Base-by-base conservation (phyloP, 1,139 yeast genomes). In the Kurtzmaniella natalensis region DNA sequence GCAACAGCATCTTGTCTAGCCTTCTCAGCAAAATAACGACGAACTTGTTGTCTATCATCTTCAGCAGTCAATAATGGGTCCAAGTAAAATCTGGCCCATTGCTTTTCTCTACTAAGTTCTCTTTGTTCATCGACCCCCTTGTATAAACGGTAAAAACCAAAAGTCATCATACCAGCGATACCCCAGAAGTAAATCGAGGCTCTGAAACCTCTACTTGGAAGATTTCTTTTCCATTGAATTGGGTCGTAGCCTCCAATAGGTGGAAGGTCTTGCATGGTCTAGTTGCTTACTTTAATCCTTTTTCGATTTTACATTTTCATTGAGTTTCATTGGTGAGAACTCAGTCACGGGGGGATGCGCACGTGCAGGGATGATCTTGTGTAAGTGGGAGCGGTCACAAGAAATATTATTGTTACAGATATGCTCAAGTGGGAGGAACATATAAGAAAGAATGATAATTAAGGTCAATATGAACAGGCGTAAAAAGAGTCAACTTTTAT, bases 161-260 rank as follows among this genome's bases (percentile, higher is more conserved):
- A 83, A 4, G 78, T 69, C 60, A 83, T 75, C 55, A 79, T 51
- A 7, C 78, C 85, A 23, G 76, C 63, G 39, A 83, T 59, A 26
- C 82, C 77, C 55, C 77, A 75, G 42, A 84, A 70, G 64, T 81
- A 85, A 35, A 84, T 66, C 32, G 78, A 64, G 14, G 94, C 92
- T 45, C 94, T 70, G 64, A 85, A 84, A 3, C 95, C 95, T 51
- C 95, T 72, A 3, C 94, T 64, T 24, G 95, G 95, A 40, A 86
- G 64, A 58, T 85, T 82, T 60, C 95, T 76, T 65, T 81, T 83
- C 94, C 95, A 86, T 65, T 86, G 95, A 40, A 86, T 76, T 34
- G 86, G 83, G 46, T 81, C 89, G 51, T 85, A 86, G 49, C 95
- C 95, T 43, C 86, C 88, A 49, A 76, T 69, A 43, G 95, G 95